phyloP scores from a whole-genome alignment of 345 rosid genomes.

The Acer negundo region DNA sequence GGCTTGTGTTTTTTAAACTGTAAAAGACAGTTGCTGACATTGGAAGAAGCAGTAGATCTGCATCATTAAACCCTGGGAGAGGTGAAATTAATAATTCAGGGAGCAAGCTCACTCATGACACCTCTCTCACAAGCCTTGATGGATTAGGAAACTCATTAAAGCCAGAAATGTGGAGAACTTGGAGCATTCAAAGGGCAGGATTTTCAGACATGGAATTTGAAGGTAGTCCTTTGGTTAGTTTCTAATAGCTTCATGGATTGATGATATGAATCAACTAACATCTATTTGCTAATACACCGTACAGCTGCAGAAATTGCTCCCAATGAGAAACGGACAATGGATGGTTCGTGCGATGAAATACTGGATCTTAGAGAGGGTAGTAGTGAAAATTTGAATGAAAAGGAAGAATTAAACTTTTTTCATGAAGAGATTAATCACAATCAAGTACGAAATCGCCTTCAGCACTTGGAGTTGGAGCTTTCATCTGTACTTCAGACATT shows the following conservation, averaged over 20 bases:
- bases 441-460: slow-evolving; percentile 58
- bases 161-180: slow-evolving; percentile 66
- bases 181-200: slow-evolving; percentile 76
- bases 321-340: slow-evolving; percentile 13
- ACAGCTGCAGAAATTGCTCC: slow-evolving; percentile 59
- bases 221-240: slow-evolving; percentile 46
- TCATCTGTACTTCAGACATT: slow-evolving; percentile 64
- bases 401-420: slow-evolving; percentile 33
- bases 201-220: slow-evolving; percentile 56
- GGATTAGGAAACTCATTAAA: slow-evolving; percentile 35
- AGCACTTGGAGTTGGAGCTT: slow-evolving; percentile 74
- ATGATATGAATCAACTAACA: slow-evolving; percentile 19
- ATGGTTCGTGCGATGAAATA: slow-evolving; percentile 27
- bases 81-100: slow-evolving; percentile 23
- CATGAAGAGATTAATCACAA: slow-evolving; percentile 33
- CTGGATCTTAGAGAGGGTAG: slow-evolving; percentile 32
- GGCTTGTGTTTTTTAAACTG: slow-evolving; percentile 37
- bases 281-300: slow-evolving; percentile 21
- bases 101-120: slow-evolving; percentile 26
- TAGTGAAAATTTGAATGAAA: slow-evolving; percentile 31
- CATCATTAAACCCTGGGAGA: slow-evolving; percentile 29
- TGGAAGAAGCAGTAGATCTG: slow-evolving; percentile 28
- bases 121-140: slow-evolving; percentile 32
- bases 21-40: slow-evolving; percentile 68
- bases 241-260: slow-evolving; percentile 12